Base-by-base conservation (phyloP, 305 asterid genomes). In the Solanum hybrid region DNA sequence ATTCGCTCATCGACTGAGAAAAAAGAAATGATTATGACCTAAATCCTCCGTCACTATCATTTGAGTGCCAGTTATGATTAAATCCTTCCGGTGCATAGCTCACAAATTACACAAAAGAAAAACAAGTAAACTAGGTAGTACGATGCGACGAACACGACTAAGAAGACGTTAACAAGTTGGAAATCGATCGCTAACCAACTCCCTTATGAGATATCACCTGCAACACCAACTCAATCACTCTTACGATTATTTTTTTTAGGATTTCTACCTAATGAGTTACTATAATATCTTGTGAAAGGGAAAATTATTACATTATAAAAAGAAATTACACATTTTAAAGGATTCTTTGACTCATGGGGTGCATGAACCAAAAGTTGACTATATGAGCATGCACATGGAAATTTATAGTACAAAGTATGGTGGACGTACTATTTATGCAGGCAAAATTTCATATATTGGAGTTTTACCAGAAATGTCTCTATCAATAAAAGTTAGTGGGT, bases 401-500 rank as follows among this genome's bases (percentile, higher is more conserved):
- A 36, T 29, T 31, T 29, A 17, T 51, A 9, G 22, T 31, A 31
- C 22, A 9, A 38, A 29, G 41, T 73, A 34, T 73, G 79, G 79
- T 51, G 27, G 73, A 36, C 84, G 4, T 45, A 84, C 88, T 84
- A 51, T 84, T 83, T 84, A 3, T 51, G 88, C 32, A 85, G 88
- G 41, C 77, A 85, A 84, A 31, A 20, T 76, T 17, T 85, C 78
- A 65, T 68, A 87, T 38, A 45, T 20, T 87, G 91, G 84, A 75
- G 57, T 41, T 34, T 86, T 68, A 90, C 92, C 92, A 88, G 89
- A 90, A 76, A 88, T 76, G 89, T 90, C 89, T 26, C 6, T 36
- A 22, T 88, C 87, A 37, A 5, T 11, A 61, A 13, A 10, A 51
- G 88, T 31, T 31, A 85, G 88, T 85, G 88, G 87, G 77, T 37